A percentile compares a stretch with the other conserved stretches of the same genome.
Conservation (phyloP, 2,329 filamentous ascomycete species). For the Aspergillus quadrilineatus region DNA sequence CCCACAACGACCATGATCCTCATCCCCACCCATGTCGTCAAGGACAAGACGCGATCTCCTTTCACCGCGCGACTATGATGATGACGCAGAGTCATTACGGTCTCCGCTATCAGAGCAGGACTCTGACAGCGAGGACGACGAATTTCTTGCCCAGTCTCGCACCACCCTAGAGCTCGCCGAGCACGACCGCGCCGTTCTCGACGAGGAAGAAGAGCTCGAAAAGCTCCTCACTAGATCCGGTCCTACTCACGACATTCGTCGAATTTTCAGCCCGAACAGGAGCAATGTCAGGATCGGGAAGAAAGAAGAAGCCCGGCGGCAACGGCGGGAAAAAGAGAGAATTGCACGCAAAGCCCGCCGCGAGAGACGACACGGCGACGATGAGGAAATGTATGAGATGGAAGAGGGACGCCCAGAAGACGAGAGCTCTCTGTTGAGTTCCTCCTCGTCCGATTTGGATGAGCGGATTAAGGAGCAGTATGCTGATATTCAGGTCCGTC, state of each 20-base stretch:
- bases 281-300: constrained; percentile 53
- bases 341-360: constrained; percentile 46
- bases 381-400: constrained; percentile 79
- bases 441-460: constrained; percentile 50
- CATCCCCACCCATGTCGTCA: constrained; percentile 23
- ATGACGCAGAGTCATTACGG: constrained; percentile 66
- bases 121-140: constrained; percentile 73
- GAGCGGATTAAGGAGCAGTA: constrained; percentile 37
- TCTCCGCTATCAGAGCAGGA: constrained; percentile 62
- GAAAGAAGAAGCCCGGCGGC: constrained; percentile 50
- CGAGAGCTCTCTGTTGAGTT: constrained; percentile 16
- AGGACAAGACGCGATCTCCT: constrained; percentile 48
- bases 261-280: constrained; percentile 44
- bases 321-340: constrained; percentile 48
- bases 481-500: constrained; percentile 29
- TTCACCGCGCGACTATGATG: constrained; percentile 65
- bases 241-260: constrained; percentile 36
- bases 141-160: constrained; percentile 63
- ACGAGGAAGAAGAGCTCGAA: constrained; percentile 68
- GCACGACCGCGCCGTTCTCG: constrained; percentile 68
- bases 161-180: constrained; percentile 69
- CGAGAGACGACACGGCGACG: constrained; percentile 61
- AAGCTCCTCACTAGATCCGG: constrained; percentile 45
- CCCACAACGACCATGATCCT: constrained; percentile 11
- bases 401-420: constrained; percentile 67